These are phyloP conservation scores for Porphyra umbilicalis DNA, from an alignment of 31 red algal species.

Conservation along the genomic window DNA sequence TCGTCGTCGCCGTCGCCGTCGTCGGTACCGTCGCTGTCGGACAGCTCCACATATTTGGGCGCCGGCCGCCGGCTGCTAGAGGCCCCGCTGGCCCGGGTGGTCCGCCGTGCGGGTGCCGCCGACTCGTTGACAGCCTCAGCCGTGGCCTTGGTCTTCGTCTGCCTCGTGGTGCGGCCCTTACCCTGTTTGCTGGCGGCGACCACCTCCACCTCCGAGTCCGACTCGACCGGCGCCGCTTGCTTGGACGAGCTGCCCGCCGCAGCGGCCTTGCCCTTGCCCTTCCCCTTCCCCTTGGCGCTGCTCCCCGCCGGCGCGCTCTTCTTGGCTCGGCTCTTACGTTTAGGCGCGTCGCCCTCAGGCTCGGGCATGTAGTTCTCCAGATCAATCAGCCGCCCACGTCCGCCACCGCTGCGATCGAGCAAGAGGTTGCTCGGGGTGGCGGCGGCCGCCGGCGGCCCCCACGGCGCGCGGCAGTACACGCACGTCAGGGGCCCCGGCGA, in stretches of 20 bases:
- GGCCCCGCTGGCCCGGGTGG: not conserved
- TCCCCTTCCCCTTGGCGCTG: not conserved
- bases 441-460: not conserved
- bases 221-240: not conserved
- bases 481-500: not conserved
- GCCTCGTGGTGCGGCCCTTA: not conserved
- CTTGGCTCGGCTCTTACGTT: not conserved
- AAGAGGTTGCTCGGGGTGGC: not conserved
- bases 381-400: not conserved
- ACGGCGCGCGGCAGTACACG: not conserved
- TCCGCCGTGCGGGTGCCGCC: not conserved
- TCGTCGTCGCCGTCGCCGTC: not conserved
- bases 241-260: not conserved
- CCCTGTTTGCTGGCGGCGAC: not conserved
- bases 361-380: not conserved
- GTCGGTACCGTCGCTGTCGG: not conserved
- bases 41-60: not conserved
- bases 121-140: not conserved
- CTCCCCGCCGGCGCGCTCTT: not conserved
- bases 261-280: not conserved
- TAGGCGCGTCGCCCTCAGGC: not conserved
- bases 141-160: not conserved
- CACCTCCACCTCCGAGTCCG: not conserved
- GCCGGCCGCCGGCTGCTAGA: not conserved
- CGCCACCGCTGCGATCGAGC: not conserved